Conservation (phyloP, 768 basidiomycete genomes). For the Symmetrospora coprosmae region DNA sequence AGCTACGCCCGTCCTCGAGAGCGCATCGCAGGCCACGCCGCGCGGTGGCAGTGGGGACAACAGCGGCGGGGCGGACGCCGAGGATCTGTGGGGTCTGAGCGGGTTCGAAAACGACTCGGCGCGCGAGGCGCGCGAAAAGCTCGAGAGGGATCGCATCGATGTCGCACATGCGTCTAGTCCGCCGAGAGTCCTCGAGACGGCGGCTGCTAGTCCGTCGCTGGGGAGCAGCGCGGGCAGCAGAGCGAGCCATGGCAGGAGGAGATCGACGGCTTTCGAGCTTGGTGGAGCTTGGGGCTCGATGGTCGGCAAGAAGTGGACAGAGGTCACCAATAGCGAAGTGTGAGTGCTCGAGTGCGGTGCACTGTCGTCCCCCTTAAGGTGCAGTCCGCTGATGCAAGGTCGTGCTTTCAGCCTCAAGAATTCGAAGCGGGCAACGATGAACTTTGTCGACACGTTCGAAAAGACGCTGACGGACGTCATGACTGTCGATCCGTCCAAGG, state of each 20-base stretch:
- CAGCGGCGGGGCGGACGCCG: neutral
- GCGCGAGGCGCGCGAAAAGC: slow-evolving; percentile 6
- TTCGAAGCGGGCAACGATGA: slow-evolving; percentile 9
- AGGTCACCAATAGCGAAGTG: slow-evolving; percentile 1
- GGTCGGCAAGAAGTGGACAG: slow-evolving; percentile 14
- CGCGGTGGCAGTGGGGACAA: neutral
- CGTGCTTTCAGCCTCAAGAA: slow-evolving; percentile 12
- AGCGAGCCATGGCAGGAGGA: slow-evolving; percentile 8
- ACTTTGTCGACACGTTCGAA: slow-evolving; percentile 20
- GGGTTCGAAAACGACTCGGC: slow-evolving; percentile 8
- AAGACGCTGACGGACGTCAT: slow-evolving; percentile 2
- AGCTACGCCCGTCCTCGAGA: slow-evolving; percentile 2
- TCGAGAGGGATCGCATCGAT: slow-evolving; percentile 15
- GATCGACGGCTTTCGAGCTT: slow-evolving; percentile 17
- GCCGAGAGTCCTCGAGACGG: too few species aligned
- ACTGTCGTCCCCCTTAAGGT: too few species aligned
- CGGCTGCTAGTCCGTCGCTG: too few species aligned
- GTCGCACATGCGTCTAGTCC: neutral
- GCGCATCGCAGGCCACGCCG: neutral
- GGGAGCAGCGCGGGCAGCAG: too few species aligned
- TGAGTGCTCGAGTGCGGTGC: too few species aligned
- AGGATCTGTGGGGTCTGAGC: slow-evolving; percentile 11
- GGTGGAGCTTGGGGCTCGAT: slow-evolving; percentile 17
- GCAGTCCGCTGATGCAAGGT: too few species aligned
- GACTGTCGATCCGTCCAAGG: neutral